Conservation (phyloP, 306 rosid genomes). For the Vigna reflexopilosa region DNA sequence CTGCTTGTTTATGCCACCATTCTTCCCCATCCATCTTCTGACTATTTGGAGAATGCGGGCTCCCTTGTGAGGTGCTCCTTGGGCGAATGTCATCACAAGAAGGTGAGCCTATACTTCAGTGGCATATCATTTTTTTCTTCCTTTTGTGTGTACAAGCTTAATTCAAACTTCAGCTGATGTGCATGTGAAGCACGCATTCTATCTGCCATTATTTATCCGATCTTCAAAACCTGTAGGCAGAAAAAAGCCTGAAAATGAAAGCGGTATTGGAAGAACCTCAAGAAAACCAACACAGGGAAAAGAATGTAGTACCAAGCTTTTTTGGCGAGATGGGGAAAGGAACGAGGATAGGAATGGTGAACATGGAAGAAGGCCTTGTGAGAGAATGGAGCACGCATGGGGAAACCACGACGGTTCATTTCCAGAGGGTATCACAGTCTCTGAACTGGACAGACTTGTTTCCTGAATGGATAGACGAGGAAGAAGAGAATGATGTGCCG, state of each 20-base stretch:
- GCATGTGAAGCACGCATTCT: background rate
- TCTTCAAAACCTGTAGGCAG: constrained; percentile 44
- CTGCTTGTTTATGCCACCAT: constrained; percentile 58
- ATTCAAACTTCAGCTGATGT: background rate
- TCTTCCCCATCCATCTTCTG: constrained; percentile 69
- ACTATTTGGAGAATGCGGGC: constrained; percentile 63
- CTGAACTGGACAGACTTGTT: constrained; percentile 82
- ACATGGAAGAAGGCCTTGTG: constrained; percentile 60
- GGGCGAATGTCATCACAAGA: constrained; percentile 68
- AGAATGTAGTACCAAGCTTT: constrained; percentile 62
- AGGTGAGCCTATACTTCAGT: constrained; percentile 60
- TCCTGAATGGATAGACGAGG: constrained; percentile 92
- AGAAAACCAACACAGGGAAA: constrained; percentile 16
- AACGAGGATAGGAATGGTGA: constrained; percentile 75
- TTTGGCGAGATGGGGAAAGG: constrained; percentile 52
- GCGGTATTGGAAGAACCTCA: constrained; percentile 58
- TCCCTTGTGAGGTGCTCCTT: constrained; percentile 70
- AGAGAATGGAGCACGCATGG: constrained; percentile 57
- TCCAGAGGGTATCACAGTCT: constrained; percentile 58
- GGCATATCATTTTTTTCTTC: background rate
- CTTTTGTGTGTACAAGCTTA: background rate
- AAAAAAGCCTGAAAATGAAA: constrained; percentile 56
- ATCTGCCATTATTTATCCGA: background rate
- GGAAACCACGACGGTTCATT: constrained; percentile 41
- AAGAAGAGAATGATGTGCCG: constrained; percentile 74